Conservation (phyloP, 176 grass and related monocot genomes). For the Neostapfia colusana region DNA sequence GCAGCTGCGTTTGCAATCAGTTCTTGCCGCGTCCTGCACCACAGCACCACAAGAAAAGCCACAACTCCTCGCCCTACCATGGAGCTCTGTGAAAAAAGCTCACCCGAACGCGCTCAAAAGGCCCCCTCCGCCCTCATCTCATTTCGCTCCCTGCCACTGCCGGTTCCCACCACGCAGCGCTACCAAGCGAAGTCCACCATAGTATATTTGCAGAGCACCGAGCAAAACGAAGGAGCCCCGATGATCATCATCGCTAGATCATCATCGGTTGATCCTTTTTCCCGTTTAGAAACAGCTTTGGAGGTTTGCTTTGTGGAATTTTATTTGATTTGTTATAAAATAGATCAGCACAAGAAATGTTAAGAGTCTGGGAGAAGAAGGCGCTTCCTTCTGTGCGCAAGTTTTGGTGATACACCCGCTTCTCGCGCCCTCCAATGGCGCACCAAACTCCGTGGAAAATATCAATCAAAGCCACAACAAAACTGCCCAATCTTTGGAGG, state of each 20-base stretch:
- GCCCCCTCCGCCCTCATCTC: constrained; percentile 6
- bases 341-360: constrained; percentile 40
- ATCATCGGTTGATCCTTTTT: neutral
- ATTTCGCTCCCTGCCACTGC: constrained; percentile 23
- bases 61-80: constrained; percentile 43
- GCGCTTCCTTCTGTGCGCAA: constrained; percentile 25
- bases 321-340: neutral
- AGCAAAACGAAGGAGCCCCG: constrained; percentile 2
- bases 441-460: constrained; percentile 6
- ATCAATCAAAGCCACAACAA: constrained; percentile 49
- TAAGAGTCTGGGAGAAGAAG: too few relatives aligned
- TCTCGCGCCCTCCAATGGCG: constrained; percentile 36
- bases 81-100: constrained; percentile 50
- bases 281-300: too few relatives aligned
- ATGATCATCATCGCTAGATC: constrained; percentile 24
- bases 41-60: constrained; percentile 18
- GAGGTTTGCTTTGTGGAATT: too few relatives aligned
- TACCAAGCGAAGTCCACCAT: constrained; percentile 6
- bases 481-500: constrained; percentile 49
- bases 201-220: constrained; percentile 35
- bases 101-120: constrained; percentile 28
- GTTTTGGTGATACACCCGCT: constrained; percentile 37
- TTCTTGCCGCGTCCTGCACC: constrained; percentile 40
- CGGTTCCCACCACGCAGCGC: constrained; percentile 18
- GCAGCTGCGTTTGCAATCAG: too few relatives aligned